Conservation (phyloP, 768 basidiomycete genomes). For the Hygrophorus russula region DNA sequence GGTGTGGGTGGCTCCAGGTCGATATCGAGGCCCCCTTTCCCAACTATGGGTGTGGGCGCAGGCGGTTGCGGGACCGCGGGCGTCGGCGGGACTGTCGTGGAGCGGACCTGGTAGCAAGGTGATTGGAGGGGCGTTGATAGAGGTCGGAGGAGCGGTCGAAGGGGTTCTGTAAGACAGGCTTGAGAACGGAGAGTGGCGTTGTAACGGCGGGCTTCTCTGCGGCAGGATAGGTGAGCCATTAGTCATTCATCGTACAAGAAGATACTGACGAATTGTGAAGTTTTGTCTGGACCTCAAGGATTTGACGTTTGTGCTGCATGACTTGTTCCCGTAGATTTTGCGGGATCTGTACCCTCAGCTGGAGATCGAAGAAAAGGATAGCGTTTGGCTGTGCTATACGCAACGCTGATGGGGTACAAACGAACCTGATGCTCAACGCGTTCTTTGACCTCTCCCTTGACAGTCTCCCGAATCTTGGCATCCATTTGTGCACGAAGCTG, state of each 20-base stretch:
- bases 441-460: slow-evolving; percentile 27
- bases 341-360: slow-evolving; percentile 35
- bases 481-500: slow-evolving; percentile 26
- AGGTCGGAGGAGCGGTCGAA: slow-evolving; percentile 41
- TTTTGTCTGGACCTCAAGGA: slow-evolving; percentile 29
- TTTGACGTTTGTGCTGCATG: slow-evolving; percentile 29
- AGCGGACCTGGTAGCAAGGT: slow-evolving; percentile 16
- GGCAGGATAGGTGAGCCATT: slow-evolving; percentile 2
- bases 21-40: not conserved
- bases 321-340: slow-evolving; percentile 27
- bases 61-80: slow-evolving; percentile 8
- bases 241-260: not conserved
- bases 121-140: slow-evolving; percentile 37
- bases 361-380: not conserved
- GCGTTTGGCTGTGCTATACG: not conserved
- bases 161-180: slow-evolving; percentile 26
- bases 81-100: slow-evolving; percentile 12
- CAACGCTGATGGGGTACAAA: not conserved
- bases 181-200: slow-evolving; percentile 24
- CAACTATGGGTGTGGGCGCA: slow-evolving; percentile 5
- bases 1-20: slow-evolving; percentile 22
- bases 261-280: slow-evolving; percentile 36
- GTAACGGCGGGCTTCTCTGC: slow-evolving; percentile 35
- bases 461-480: slow-evolving; percentile 20
- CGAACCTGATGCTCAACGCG: slow-evolving; percentile 33